phyloP scores from a whole-genome alignment of 2,329 filamentous ascomycete genomes.

The Aspergillus fijiensis region DNA sequence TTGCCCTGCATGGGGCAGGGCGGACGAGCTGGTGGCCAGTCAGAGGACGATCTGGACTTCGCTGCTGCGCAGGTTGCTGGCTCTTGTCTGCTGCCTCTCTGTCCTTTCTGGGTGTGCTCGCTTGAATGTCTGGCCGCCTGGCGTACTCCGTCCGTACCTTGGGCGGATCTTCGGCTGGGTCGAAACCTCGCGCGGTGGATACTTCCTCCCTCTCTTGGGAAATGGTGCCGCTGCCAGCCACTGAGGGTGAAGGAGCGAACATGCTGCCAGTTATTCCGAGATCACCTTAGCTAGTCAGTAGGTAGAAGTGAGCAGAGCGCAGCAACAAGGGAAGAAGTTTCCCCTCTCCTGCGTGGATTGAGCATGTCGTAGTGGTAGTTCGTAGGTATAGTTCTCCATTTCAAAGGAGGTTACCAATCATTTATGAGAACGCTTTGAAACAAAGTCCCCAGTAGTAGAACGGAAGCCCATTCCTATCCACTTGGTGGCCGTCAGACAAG shows the following conservation, averaged over 20 bases:
- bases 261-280: not conserved
- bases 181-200: slow-evolving; percentile 18
- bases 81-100: not conserved
- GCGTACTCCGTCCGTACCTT: not conserved
- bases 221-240: slow-evolving; percentile 16
- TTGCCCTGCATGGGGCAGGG: slow-evolving; percentile 5
- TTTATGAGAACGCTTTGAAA: not conserved
- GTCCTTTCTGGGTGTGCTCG: not conserved
- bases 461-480: not conserved
- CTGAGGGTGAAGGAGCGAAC: slow-evolving; percentile 4
- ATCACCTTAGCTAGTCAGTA: not conserved
- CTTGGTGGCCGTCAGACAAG: not conserved
- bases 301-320: not conserved
- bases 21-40: not conserved
- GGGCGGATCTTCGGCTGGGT: slow-evolving; percentile 22
- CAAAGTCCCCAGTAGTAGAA: not conserved
- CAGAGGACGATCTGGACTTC: not conserved
- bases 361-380: not conserved
- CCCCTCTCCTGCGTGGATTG: not conserved
- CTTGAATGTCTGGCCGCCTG: not conserved
- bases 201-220: slow-evolving; percentile 3
- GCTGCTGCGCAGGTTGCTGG: not conserved
- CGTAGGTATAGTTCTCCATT: not conserved
- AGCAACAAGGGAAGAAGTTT: not conserved
- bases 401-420: not conserved